Conservation (phyloP, 345 rosid species). For the Populus pruinosa region DNA sequence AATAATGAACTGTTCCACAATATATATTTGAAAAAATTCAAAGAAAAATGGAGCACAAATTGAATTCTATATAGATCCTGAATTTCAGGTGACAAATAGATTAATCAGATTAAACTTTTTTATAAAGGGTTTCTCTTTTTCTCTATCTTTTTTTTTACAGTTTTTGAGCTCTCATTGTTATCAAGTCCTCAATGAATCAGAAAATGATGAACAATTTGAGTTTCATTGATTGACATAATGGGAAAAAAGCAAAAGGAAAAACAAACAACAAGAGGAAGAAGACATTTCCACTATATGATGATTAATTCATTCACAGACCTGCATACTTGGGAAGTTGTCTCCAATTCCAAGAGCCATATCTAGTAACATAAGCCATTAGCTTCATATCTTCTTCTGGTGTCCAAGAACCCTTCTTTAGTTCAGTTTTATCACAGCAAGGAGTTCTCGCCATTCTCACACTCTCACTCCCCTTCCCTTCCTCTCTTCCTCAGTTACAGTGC, state of each 20-base stretch:
- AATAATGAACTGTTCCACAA: not conserved
- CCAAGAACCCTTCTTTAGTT: conserved; percentile 58
- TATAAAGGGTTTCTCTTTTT: no score
- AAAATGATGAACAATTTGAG: not conserved
- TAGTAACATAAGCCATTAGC: conserved; percentile 42
- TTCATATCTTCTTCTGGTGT: conserved; percentile 57
- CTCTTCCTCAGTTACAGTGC: not conserved
- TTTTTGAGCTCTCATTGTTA: not conserved
- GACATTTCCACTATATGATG: no score
- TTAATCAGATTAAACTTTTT: no score
- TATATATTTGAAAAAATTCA: not conserved
- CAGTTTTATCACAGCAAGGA: conserved; percentile 40
- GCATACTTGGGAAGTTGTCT: conserved; percentile 59
- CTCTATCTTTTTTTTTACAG: not conserved
- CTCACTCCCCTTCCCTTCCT: not conserved
- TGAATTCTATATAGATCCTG: not conserved
- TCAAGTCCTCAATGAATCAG: not conserved
- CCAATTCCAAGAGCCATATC: conserved; percentile 63
- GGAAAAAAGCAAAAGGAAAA: not conserved
- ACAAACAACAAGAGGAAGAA: not conserved
- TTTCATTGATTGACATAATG: not conserved
- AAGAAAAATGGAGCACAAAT: not conserved
- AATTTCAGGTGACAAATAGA: not conserved
- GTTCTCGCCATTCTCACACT: conserved; percentile 45
- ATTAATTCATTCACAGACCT: conserved; percentile 24